phyloP scores from a whole-genome alignment of 129 eudicot species.

The Lactuca saligna region DNA sequence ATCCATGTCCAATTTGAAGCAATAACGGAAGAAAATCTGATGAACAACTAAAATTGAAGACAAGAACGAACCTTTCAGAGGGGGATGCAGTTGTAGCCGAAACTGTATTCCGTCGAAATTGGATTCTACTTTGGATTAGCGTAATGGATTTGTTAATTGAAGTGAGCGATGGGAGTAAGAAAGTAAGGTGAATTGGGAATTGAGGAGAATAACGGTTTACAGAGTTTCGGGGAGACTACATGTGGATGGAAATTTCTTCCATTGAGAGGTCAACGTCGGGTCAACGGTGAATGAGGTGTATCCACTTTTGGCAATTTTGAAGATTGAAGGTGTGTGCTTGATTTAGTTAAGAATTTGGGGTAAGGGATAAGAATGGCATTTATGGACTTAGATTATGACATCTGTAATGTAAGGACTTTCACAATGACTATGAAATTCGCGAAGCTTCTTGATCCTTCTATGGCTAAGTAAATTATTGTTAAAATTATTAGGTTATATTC shows the following conservation, averaged over 20 bases:
- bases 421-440: background rate
- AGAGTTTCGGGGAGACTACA: conserved; percentile 15
- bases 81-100: background rate
- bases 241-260: conserved; percentile 28
- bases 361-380: background rate
- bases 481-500: too few species aligned
- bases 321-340: background rate
- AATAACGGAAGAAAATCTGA: conserved; percentile 7
- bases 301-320: conserved; percentile 15
- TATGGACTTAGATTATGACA: background rate
- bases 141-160: conserved; percentile 8
- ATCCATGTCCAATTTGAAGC: conserved; percentile 17
- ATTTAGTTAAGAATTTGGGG: background rate
- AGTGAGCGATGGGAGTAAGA: conserved; percentile 5
- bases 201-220: conserved; percentile 7
- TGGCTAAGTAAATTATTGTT: too few species aligned
- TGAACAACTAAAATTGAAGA: background rate
- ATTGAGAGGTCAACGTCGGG: conserved; percentile 14
- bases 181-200: conserved; percentile 14
- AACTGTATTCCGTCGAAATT: background rate
- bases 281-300: conserved; percentile 11
- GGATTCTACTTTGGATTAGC: background rate
- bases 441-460: conserved; percentile 22
- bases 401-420: background rate
- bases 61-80: conserved; percentile 25